phyloP scores from a whole-genome alignment of 2,329 filamentous ascomycete genomes.

The Fusarium avenaceum region DNA sequence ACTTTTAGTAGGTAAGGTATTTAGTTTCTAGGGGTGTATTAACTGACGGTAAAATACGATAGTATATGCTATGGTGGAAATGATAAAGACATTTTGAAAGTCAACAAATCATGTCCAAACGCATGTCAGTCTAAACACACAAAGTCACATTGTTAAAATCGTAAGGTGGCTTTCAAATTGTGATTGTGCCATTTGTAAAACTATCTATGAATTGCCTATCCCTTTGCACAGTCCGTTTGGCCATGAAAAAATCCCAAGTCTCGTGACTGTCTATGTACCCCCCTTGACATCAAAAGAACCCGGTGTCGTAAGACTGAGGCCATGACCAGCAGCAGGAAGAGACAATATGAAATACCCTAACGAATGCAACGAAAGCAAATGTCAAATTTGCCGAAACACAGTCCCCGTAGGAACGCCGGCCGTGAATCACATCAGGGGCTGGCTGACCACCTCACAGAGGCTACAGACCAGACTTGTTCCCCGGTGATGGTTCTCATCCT shows the following conservation, averaged over 20 bases:
- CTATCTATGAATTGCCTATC: conserved; percentile 49
- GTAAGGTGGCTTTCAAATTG: conserved; percentile 42
- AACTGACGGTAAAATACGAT: too few relatives aligned
- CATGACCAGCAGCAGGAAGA: conserved; percentile 26
- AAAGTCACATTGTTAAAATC: not conserved
- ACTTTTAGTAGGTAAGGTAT: too few relatives aligned
- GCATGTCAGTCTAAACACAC: too few relatives aligned
- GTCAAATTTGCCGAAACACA: conserved; percentile 51
- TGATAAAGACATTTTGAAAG: too few relatives aligned
- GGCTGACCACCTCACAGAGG: conserved; percentile 47
- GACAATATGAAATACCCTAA: conserved; percentile 38
- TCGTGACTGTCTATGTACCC: conserved; percentile 26
- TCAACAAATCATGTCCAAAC: too few relatives aligned
- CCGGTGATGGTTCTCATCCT: conserved; percentile 48
- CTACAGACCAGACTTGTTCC: conserved; percentile 37
- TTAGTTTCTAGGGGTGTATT: too few relatives aligned
- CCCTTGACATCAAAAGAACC: conserved; percentile 11
- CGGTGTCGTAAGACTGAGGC: conserved; percentile 4
- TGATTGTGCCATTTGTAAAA: conserved; percentile 51
- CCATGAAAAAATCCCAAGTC: conserved; percentile 21
- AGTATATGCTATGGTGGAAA: too few relatives aligned
- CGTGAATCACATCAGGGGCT: conserved; percentile 46
- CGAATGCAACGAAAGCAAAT: conserved; percentile 52
- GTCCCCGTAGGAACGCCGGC: conserved; percentile 48
- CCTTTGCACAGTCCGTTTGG: conserved; percentile 22